phyloP scores from a whole-genome alignment of 1,284 basidiomycete genomes.

The Papiliotrema nemorosa region DNA sequence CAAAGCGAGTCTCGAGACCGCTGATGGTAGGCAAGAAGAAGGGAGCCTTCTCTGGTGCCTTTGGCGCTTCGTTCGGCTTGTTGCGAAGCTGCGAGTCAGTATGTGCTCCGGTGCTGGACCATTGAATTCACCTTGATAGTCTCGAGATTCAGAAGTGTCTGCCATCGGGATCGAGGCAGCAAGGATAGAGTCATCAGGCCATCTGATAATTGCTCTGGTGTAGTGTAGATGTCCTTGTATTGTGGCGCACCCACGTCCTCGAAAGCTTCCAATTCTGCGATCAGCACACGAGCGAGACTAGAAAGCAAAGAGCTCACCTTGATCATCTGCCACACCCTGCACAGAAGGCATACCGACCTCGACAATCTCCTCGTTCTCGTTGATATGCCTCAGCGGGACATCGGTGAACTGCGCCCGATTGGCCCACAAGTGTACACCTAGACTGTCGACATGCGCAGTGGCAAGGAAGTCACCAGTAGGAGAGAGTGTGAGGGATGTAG shows the following conservation, averaged over 20 bases:
- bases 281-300: neutral
- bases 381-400: slow-evolving; percentile 71
- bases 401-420: slow-evolving; percentile 92
- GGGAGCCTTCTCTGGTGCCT: slow-evolving; percentile 89
- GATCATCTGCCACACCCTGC: slow-evolving; percentile 69
- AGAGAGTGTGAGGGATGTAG: slow-evolving; percentile 86
- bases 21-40: slow-evolving; percentile 94
- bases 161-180: slow-evolving; percentile 90
- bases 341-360: slow-evolving; percentile 75
- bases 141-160: slow-evolving; percentile 92
- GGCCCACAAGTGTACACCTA: slow-evolving; percentile 94
- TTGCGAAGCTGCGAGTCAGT: slow-evolving; percentile 69
- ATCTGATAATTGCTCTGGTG: slow-evolving; percentile 77
- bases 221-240: slow-evolving; percentile 67
- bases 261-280: slow-evolving; percentile 63
- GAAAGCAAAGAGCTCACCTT: slow-evolving; percentile 18
- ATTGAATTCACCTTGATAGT: slow-evolving; percentile 70
- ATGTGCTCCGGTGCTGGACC: slow-evolving; percentile 1
- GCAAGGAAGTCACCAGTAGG: slow-evolving; percentile 95
- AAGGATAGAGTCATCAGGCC: slow-evolving; percentile 87
- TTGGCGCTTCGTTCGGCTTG: slow-evolving; percentile 92
- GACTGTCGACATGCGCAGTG: slow-evolving; percentile 87
- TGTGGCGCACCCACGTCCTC: slow-evolving; percentile 58
- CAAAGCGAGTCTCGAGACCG: slow-evolving; percentile 76
- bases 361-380: slow-evolving; percentile 65